Percentiles rank a stretch among this genome's conserved stretches.
Evolutionary conservation across 805 yeast genomes (phyloP).

Genomic region (Candida taoyuanica): DNA sequence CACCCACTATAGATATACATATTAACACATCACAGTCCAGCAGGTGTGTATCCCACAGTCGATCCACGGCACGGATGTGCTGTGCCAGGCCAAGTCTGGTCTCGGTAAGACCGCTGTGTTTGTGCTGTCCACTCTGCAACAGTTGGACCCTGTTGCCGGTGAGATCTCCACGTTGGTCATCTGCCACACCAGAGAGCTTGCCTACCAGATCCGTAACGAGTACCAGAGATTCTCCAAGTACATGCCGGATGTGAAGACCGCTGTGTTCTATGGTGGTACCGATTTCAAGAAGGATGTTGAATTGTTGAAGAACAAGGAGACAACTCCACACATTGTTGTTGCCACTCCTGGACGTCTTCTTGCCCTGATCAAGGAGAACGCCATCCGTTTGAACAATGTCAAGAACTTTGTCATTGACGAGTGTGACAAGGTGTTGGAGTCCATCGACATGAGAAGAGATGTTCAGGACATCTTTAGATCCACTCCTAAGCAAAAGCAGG

Average conservation of each 20-base stretch:
- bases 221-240: slow-evolving; percentile 96
- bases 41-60: slow-evolving; percentile 98
- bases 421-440: slow-evolving; percentile 96
- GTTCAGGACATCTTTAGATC: slow-evolving; percentile 97
- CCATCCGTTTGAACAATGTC: slow-evolving; percentile 78
- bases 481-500: slow-evolving; percentile 98
- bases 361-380: slow-evolving; percentile 89
- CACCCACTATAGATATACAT: too few relatives aligned
- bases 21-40: slow-evolving; percentile 56
- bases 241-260: slow-evolving; percentile 96
- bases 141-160: slow-evolving; percentile 95
- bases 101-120: slow-evolving; percentile 98
- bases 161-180: slow-evolving; percentile 91
- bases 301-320: slow-evolving; percentile 83
- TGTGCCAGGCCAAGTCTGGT: slow-evolving; percentile 99
- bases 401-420: slow-evolving; percentile 96
- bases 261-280: slow-evolving; percentile 96
- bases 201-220: slow-evolving; percentile 96
- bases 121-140: slow-evolving; percentile 92
- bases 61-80: slow-evolving; percentile 93
- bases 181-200: slow-evolving; percentile 98
- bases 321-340: slow-evolving; percentile 94
- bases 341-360: slow-evolving; percentile 98
- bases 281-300: slow-evolving; percentile 82
- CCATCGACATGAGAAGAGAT: slow-evolving; percentile 92